A percentile compares a stretch with the other conserved stretches of the same genome.
Evolutionary conservation across 768 basidiomycete species (phyloP).

Genomic region (Podaxis sp.): DNA sequence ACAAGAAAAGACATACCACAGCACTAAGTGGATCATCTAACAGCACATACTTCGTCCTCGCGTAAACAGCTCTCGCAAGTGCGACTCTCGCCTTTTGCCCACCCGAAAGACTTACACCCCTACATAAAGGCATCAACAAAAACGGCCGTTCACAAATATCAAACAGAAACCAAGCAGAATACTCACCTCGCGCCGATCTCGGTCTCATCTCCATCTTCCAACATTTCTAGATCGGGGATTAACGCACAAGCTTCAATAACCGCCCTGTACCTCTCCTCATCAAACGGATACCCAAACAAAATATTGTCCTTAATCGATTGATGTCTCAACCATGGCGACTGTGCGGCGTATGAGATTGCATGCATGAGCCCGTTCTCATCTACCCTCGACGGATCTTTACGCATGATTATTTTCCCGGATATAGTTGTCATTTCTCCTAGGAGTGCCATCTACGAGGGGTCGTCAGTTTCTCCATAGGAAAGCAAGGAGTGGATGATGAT

Average conservation of each 20-base stretch:
- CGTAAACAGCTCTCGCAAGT: conserved; percentile 80
- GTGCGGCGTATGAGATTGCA: conserved; percentile 69
- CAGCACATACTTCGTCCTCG: conserved; percentile 65
- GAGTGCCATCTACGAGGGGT: conserved; percentile 54
- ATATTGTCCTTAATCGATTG: conserved; percentile 82
- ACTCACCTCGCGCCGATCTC: conserved; percentile 72
- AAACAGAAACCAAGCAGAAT: background rate
- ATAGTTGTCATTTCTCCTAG: conserved; percentile 69
- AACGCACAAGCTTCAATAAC: conserved; percentile 88
- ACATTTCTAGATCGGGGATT: conserved; percentile 71
- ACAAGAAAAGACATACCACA: conserved; percentile 48
- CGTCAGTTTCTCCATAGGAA: background rate
- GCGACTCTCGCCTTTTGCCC: conserved; percentile 87
- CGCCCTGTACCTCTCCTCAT: conserved; percentile 68
- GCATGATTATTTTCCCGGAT: conserved; percentile 52
- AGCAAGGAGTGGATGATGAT: background rate
- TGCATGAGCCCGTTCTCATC: conserved; percentile 63
- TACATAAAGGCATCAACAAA: conserved; percentile 18
- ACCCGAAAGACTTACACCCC: conserved; percentile 75
- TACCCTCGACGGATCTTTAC: conserved; percentile 58
- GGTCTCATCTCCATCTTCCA: conserved; percentile 85
- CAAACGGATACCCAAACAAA: conserved; percentile 70
- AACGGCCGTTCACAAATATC: background rate
- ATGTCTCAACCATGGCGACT: conserved; percentile 69
- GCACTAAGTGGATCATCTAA: conserved; percentile 82